phyloP scores from a whole-genome alignment of 495 filamentous ascomycete species.

The Aspergillus ostianus region DNA sequence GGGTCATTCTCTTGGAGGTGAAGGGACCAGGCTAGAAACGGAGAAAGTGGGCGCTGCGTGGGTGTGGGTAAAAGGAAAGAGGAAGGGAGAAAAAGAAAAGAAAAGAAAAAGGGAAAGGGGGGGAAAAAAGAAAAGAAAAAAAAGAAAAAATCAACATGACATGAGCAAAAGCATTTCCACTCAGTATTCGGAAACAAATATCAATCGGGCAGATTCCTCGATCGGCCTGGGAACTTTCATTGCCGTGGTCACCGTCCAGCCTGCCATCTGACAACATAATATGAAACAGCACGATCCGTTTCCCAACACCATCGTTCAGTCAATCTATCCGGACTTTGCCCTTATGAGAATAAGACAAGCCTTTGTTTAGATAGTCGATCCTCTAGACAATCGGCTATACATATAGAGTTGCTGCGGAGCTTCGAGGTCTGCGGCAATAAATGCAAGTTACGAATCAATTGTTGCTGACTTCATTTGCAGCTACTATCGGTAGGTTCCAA shows the following conservation, averaged over 20 bases:
- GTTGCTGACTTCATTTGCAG: conserved; percentile 1
- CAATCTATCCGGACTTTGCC: background rate
- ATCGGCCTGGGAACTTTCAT: conserved; percentile 7
- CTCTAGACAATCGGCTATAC: conserved; percentile 14
- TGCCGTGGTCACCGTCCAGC: conserved; percentile 1
- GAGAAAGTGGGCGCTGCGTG: conserved; percentile 18
- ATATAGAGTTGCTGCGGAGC: conserved; percentile 18
- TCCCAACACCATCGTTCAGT: background rate
- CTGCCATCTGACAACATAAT: conserved; percentile 3
- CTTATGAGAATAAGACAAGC: background rate
- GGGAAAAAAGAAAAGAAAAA: conserved; percentile 3
- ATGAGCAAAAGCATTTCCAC: conserved; percentile 16
- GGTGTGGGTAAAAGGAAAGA: conserved; percentile 21
- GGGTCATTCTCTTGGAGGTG: conserved; percentile 24
- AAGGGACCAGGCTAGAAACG: conserved; percentile 22
- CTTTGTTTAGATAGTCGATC: conserved; percentile 13
- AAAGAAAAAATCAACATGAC: conserved; percentile 14
- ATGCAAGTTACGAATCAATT: conserved; percentile 19
- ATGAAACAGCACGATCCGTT: background rate
- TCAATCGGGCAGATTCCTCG: conserved; percentile 21
- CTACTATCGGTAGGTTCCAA: background rate
- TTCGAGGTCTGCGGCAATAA: conserved; percentile 19
- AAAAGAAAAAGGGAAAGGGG: conserved; percentile 4
- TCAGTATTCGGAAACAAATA: conserved; percentile 23
- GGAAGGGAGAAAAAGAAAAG: conserved; percentile 10